Evolutionary conservation across 306 rosid genomes (phyloP).

Genomic region (Mimosa pudica): DNA sequence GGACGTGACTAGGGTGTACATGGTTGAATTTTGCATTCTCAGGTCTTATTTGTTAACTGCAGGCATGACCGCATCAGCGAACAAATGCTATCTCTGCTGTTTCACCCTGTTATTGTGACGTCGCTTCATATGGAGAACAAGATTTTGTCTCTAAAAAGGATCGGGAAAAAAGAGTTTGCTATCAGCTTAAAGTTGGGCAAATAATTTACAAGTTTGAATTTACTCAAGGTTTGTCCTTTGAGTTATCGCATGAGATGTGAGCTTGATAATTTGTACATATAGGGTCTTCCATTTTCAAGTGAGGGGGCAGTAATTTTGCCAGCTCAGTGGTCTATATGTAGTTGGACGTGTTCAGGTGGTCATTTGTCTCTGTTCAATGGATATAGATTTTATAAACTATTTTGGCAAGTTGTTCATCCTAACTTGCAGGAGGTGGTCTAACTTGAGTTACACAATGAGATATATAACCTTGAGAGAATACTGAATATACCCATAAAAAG

Average conservation of each 20-base stretch:
- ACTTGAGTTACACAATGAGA: neutral
- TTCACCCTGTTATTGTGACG: neutral
- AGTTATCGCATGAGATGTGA: slow-evolving; percentile 24
- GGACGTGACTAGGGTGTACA: slow-evolving; percentile 11
- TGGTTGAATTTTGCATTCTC: slow-evolving; percentile 6
- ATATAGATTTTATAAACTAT: neutral
- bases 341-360: slow-evolving; percentile 21
- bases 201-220: neutral
- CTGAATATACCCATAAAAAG: neutral
- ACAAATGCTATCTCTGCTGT: slow-evolving; percentile 27
- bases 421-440: neutral
- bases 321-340: slow-evolving; percentile 23
- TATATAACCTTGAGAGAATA: neutral
- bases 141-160: neutral
- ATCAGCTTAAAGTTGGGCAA: neutral
- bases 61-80: slow-evolving; percentile 3
- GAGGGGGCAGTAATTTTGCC: slow-evolving; percentile 38
- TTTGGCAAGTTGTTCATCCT: slow-evolving; percentile 8
- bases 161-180: neutral
- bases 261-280: slow-evolving; percentile 30
- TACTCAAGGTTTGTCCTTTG: neutral
- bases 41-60: slow-evolving; percentile 11
- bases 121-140: slow-evolving; percentile 21
- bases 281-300: slow-evolving; percentile 28
- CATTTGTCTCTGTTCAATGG: slow-evolving; percentile 17